Conservation (phyloP, 2,329 filamentous ascomycete species). For the Tolypocladium capitatum region DNA sequence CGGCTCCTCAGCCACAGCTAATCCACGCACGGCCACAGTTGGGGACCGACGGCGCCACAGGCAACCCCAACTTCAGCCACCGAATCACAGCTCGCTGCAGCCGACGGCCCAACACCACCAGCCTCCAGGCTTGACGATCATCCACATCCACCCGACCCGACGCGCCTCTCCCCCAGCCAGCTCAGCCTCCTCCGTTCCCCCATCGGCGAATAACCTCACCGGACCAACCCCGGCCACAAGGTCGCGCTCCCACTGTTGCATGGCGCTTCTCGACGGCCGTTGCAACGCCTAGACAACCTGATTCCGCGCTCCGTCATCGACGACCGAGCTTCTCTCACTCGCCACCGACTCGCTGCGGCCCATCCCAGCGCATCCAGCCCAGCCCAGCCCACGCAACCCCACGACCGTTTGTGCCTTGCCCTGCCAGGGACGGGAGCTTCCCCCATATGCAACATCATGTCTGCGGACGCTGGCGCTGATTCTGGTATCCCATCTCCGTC, state of each 20-base stretch:
- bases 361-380: no score
- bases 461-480: conserved; percentile 11
- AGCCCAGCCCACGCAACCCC: not conserved
- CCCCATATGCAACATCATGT: conserved; percentile 9
- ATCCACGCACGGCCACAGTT: not conserved
- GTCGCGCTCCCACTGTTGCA: not conserved
- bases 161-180: not conserved
- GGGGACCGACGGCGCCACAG: not conserved
- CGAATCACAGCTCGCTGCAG: conserved; percentile 4
- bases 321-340: not conserved
- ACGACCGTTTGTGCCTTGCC: not conserved
- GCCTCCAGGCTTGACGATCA: not conserved
- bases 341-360: not conserved
- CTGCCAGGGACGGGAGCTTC: not conserved
- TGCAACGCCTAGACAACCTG: not conserved
- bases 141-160: not conserved
- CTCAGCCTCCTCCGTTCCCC: not conserved
- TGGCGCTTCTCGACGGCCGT: not conserved
- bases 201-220: not conserved
- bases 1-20: not conserved
- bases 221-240: not conserved
- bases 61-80: conserved; percentile 2
- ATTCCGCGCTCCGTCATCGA: not conserved
- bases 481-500: conserved; percentile 7
- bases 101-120: not conserved